Evolutionary conservation across 148 eudicot species (phyloP).

Genomic region (Rhododendron mucronatum): DNA sequence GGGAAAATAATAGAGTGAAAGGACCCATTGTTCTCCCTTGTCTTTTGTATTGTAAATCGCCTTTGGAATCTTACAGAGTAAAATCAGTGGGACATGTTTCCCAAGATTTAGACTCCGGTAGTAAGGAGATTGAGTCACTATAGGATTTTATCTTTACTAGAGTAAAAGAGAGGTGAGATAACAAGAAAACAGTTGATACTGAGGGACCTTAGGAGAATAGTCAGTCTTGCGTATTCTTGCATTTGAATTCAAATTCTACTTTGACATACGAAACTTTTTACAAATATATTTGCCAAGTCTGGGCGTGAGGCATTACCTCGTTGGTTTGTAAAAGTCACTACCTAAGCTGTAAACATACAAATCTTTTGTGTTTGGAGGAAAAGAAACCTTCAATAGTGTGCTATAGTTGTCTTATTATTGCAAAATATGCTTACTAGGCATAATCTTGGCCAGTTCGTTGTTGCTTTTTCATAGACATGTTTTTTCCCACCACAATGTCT

Average conservation of each 20-base stretch:
- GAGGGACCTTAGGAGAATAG: not conserved
- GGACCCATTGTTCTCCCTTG: not conserved
- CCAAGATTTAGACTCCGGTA: not conserved
- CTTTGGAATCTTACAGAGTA: not conserved
- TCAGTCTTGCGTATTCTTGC: not conserved
- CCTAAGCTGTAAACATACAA: not conserved
- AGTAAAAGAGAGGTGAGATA: not conserved
- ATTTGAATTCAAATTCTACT: conserved; percentile 2
- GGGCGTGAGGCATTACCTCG: not conserved
- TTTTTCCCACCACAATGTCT: not conserved
- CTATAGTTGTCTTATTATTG: not conserved
- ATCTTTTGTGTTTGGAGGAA: not conserved
- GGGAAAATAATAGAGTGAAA: not conserved
- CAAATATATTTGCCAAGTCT: not conserved
- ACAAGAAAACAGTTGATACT: not conserved
- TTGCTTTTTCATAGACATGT: not conserved
- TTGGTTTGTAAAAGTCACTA: not conserved
- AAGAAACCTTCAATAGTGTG: not conserved
- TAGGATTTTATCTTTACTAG: not conserved
- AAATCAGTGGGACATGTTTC: not conserved
- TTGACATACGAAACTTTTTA: not conserved
- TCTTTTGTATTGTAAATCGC: not conserved
- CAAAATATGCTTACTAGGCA: not conserved
- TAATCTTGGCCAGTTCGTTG: not conserved
- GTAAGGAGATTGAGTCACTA: not conserved